Base-by-base conservation (phyloP, 257 asterid genomes). In the Asclepias syriaca region DNA sequence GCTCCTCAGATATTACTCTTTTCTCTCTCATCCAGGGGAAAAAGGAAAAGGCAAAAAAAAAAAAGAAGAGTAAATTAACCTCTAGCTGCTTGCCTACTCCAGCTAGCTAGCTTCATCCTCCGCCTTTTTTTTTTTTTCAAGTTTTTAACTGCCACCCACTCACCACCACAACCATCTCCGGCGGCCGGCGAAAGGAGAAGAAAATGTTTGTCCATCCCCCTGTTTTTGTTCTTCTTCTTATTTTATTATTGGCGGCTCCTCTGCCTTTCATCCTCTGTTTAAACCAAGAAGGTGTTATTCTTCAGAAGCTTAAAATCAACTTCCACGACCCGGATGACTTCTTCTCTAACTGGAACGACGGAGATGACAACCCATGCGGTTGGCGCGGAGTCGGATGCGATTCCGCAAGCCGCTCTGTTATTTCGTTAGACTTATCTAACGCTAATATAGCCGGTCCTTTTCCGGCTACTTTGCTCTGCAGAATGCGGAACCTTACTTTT, bases 361-460 rank as follows among this genome's bases (percentile, higher is more conserved):
- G 60, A 48, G 91, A 87, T 68, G 81, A 61, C 3, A 77, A 87
- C 0, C 98, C 99, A 16, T 92, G 98, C 84, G 81, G 70, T 56
- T 95, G 99, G 99, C 78, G 69, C 56, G 98, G 96, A 67, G 90
- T 95, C 39, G 64, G 72, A 0, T 95, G 99, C 64, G 96, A 90
- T 72, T 24, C 84, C 1, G n/a, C 77, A 15, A 66, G 78, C 21
- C 71, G 65, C 39, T 79, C 96, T 9, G 98, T 95, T 6, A 78
- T 79, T 2, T 79, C 94, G 39, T 75, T 95, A 2, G 98, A 95
- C 83, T 90, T 95, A 60, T 84, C 98, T 57, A 86, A 88, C 66
- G 87, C 96, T 39, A 86, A 87, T 56, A 82, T 95, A 70, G 90
- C 89, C 56, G 99, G 99, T 14, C 96, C 97, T 0, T 95, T 95